Evolutionary conservation across 371 early-diverging fungal genomes (phyloP), one percentile per base, ranked within the genome.

Genomic region (Chytridium lagenaria): DNA sequence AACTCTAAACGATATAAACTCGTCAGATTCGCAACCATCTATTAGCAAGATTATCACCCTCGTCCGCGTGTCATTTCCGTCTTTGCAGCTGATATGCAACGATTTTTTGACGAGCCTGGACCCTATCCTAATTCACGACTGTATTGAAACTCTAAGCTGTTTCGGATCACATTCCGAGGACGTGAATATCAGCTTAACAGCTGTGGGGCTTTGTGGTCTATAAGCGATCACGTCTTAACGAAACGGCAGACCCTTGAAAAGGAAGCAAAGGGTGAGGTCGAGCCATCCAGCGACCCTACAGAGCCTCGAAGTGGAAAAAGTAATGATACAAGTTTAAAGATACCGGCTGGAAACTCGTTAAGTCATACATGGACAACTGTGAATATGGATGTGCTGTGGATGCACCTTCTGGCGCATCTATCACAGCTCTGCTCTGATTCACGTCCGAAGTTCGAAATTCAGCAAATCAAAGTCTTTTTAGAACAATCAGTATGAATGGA

Each of bases 361-460:
- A 12, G 34, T 36, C 61, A 61, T 16, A 61, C 61, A 3, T 61
- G 61, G 2, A 81, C 88, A 26, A 75, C 82, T 0, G 76, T 77
- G 34, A 83, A 86, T 12, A 82, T 90, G 73, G 87, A 90, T 73
- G 84, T 86, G 7, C 80, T 98, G 23, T 97, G 96, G 96, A 90
- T 95, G 88, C 80, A 93, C 0, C 82, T 97, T 15, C 84, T 98
- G 16, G 86, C 88, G 12, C 89, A 95, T 73, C 84, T 99, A 19
- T 90, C 93, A 2, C 85, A 87, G 30, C 87, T 96, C 15, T 94
- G 95, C 70, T 90, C 92, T 1, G 99, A 99, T 74, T 69, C 82
- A 31, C 87, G 98, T 2, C 95, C 94, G 98, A 97, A 76, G 96
- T 98, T 16, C 90, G 99, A 36, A 94, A 95, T 75, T 92, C 94